Percentiles rank a stretch among this genome's conserved stretches.
Conservation (phyloP, 2,329 filamentous ascomycete genomes). For the Botrytis fragariae region DNA sequence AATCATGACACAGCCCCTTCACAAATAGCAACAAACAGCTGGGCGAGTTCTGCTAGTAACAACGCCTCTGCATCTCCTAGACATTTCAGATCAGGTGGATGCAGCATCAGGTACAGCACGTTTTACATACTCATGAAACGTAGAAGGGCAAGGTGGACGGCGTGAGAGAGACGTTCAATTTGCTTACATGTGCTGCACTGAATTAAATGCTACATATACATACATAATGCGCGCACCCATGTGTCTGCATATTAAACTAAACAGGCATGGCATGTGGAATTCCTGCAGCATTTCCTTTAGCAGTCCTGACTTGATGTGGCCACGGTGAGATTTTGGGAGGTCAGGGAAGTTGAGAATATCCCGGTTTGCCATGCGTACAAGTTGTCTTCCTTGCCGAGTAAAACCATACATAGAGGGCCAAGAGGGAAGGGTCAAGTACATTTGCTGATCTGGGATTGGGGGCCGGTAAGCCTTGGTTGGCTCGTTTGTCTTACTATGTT, state of each 20-base stretch:
- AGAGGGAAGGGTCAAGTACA: background rate
- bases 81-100: slow-evolving; percentile 6
- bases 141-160: background rate
- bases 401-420: background rate
- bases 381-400: slow-evolving; percentile 3
- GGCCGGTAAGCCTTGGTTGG: slow-evolving; percentile 10
- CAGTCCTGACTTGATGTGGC: background rate
- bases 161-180: background rate
- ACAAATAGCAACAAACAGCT: slow-evolving; percentile 18
- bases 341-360: background rate
- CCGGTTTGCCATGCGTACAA: slow-evolving; percentile 19
- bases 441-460: slow-evolving; percentile 13
- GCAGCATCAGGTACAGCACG: slow-evolving; percentile 17
- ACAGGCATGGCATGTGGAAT: slow-evolving; percentile 13
- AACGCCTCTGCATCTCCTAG: slow-evolving; percentile 8
- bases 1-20: slow-evolving; percentile 15
- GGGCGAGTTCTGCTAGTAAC: background rate
- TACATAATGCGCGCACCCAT: background rate
- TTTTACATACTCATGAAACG: slow-evolving; percentile 20
- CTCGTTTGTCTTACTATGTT: background rate
- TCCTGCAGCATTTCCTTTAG: background rate
- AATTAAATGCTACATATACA: background rate
- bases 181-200: background rate
- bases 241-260: slow-evolving; percentile 10
- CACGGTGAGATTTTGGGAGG: slow-evolving; percentile 17